A percentile compares a stretch with the other conserved stretches of the same genome.
Evolutionary conservation across 306 rosid species (phyloP).

Genomic region (Alnus glutinosa): DNA sequence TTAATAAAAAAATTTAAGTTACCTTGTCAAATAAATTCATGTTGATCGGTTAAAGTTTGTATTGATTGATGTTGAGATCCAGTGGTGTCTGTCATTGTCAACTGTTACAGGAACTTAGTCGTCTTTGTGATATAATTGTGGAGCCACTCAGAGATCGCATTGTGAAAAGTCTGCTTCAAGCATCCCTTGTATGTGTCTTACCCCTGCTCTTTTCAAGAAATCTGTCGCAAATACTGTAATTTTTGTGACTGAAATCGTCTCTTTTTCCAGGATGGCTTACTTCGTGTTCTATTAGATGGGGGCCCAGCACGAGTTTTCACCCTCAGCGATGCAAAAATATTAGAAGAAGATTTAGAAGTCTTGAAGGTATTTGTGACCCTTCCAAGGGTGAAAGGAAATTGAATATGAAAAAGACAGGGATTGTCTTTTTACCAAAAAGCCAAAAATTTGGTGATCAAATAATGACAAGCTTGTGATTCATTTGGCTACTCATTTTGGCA

Average conservation of each 20-base stretch:
- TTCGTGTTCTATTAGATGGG: slow-evolving; percentile 89
- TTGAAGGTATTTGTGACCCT: slow-evolving; percentile 64
- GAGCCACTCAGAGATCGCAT: slow-evolving; percentile 96
- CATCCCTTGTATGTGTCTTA: slow-evolving; percentile 69
- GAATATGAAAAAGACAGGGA: background rate
- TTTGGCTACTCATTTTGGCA: background rate
- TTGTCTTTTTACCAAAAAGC: background rate
- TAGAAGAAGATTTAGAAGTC: slow-evolving; percentile 91
- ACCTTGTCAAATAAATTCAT: background rate
- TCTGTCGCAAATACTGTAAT: slow-evolving; percentile 21
- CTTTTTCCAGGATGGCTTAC: slow-evolving; percentile 80
- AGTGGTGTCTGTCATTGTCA: slow-evolving; percentile 12
- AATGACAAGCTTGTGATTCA: background rate
- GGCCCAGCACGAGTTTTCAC: slow-evolving; percentile 80
- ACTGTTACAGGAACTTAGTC: slow-evolving; percentile 73
- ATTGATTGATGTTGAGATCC: slow-evolving; percentile 1
- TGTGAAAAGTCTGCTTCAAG: slow-evolving; percentile 98
- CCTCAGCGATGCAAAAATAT: slow-evolving; percentile 66
- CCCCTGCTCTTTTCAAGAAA: slow-evolving; percentile 20
- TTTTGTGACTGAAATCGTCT: slow-evolving; percentile 17
- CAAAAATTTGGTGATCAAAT: background rate
- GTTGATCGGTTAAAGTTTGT: background rate
- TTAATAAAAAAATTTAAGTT: background rate
- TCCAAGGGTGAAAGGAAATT: slow-evolving; percentile 14
- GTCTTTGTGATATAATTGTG: slow-evolving; percentile 82